A percentile compares a stretch with the other conserved stretches of the same genome.
These are phyloP conservation scores for Chlorella sp. DNA, from an alignment of 139 green algal species.

Conservation along the genomic window DNA sequence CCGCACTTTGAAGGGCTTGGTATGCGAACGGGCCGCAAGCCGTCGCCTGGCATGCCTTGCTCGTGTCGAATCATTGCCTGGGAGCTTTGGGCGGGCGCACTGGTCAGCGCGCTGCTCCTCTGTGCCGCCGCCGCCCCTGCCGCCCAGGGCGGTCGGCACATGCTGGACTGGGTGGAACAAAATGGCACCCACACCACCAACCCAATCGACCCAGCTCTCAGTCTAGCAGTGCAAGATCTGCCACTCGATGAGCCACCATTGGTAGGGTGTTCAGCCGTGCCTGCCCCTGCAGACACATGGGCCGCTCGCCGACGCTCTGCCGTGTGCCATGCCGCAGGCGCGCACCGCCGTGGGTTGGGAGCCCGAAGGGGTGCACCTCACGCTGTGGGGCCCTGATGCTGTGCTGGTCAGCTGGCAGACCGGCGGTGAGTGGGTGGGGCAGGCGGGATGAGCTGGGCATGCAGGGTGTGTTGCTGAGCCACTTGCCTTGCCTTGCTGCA, in stretches of 20 bases:
- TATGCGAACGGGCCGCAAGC: too few species aligned
- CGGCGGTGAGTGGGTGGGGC: not conserved
- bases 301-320: not conserved
- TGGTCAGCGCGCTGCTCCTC: too few species aligned
- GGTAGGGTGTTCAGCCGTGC: not conserved
- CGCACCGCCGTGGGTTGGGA: not conserved
- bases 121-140: too few species aligned
- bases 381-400: not conserved
- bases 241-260: not conserved
- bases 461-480: not conserved
- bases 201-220: not conserved
- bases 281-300: not conserved
- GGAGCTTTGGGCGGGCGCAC: too few species aligned
- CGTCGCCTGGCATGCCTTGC: too few species aligned
- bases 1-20: too few species aligned
- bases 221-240: not conserved
- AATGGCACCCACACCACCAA: not conserved
- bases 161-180: not conserved
- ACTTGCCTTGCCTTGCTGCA: too few species aligned
- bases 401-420: conserved; percentile 4
- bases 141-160: too few species aligned
- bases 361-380: conserved; percentile 4
- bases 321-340: not conserved
- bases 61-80: too few species aligned
- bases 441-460: not conserved